Conservation (phyloP, 768 basidiomycete species). For the Chlorophyllum brunneum region DNA sequence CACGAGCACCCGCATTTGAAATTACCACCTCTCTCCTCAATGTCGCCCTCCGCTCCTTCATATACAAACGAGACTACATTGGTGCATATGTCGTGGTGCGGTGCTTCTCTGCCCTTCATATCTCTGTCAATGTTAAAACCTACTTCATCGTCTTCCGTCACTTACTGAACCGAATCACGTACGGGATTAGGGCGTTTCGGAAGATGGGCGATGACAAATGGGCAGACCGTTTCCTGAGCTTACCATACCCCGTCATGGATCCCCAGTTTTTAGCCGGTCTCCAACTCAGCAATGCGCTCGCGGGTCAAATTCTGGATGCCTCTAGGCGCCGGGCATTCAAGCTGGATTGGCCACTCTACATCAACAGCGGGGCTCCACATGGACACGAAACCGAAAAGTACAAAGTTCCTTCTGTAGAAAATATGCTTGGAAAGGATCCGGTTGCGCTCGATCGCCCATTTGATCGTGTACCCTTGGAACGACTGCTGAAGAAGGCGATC, state of each 20-base stretch:
- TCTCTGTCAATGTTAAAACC: conserved; percentile 30
- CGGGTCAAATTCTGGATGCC: not conserved
- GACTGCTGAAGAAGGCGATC: conserved; percentile 18
- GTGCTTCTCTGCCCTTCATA: conserved; percentile 23
- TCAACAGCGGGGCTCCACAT: not conserved
- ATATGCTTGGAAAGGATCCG: conserved; percentile 17
- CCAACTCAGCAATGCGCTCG: not conserved
- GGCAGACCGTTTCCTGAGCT: conserved; percentile 26
- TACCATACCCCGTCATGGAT: conserved; percentile 7
- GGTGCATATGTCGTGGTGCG: conserved; percentile 39
- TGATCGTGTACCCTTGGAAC: conserved; percentile 17
- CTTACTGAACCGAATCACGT: conserved; percentile 27
- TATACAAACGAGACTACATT: conserved; percentile 42
- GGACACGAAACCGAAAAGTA: not conserved
- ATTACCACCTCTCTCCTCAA: conserved; percentile 34
- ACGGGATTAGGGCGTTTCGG: not conserved
- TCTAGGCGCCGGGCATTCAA: not conserved
- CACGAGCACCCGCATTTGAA: conserved; percentile 16
- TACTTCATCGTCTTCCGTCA: conserved; percentile 38
- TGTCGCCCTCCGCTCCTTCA: conserved; percentile 40
- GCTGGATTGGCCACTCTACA: not conserved
- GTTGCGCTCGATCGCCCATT: conserved; percentile 12
- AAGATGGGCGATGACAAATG: conserved; percentile 14
- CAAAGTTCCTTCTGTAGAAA: conserved; percentile 16
- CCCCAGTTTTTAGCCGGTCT: not conserved